Base-by-base conservation (phyloP, 2,329 filamentous ascomycete species). In the Aspergillus tubingensis region DNA sequence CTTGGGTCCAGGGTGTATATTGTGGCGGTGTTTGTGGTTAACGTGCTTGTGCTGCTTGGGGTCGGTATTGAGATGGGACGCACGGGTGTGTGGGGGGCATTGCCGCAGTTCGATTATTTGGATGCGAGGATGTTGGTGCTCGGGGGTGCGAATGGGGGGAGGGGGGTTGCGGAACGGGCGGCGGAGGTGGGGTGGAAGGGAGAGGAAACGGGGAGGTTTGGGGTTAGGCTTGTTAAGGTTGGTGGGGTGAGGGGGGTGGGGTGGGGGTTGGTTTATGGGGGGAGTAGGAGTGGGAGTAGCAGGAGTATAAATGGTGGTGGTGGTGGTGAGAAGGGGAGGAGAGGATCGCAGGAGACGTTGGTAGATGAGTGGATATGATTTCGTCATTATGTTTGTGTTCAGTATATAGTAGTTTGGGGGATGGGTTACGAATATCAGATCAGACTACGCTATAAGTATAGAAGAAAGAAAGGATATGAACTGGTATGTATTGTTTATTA, bases 111-210 rank as follows among this genome's bases (percentile, higher is more conserved):
- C 17, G 51, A 54, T 43, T 43, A 43, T 27, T n/a, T 54, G 36
- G 51, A 54, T 39, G 39, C 11, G 36, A 43, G 39, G 51, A 43
- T 43, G 51, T 39, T 54, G 23, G 51, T 54, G 19, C 17, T 41
- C 7, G 51, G 30, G 13, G 50, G 32, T 7, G 30, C 50, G 13
- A 54, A 43, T 25, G 51, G 51, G 13, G 36, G 51, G 13, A 15
- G 21, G 19, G 19, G 51, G 3, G 10, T 54, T 19, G 51, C 19
- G 19, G 36, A 39, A 36, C 15, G 51, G 21, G 51, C 36, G 23
- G 38, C 38, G 8, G 52, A 19, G 8, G 30, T 32, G 30, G 19
- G 38, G 17, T 13, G 51, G 21, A 19, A 17, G 5, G 19, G 21
- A 2, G 4, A 11, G 27, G 27, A 30, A 10, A 30, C 27, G 8